phyloP scores from a whole-genome alignment of 2,329 filamentous ascomycete genomes.

The Alternaria novae-zelandiae region DNA sequence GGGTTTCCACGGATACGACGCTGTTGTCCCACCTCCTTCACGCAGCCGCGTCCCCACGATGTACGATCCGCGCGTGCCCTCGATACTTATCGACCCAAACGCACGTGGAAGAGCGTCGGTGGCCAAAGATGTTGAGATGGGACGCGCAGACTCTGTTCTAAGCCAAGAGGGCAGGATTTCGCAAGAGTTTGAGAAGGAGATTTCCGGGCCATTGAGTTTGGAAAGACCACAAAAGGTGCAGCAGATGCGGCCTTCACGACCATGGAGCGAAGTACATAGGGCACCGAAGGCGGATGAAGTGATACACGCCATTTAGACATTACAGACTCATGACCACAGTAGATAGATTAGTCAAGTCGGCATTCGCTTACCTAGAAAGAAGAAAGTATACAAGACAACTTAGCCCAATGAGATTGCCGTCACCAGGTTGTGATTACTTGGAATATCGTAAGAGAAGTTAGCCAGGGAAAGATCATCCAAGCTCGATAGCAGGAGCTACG shows the following conservation, averaged over 20 bases:
- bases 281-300: constrained; percentile 4
- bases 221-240: constrained; percentile 22
- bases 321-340: too few relatives aligned
- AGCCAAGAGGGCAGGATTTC: constrained; percentile 15
- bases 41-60: constrained; percentile 30
- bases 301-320: constrained; percentile 14
- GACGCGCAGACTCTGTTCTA: constrained; percentile 21
- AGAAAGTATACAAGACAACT: not conserved
- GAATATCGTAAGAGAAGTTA: too few relatives aligned
- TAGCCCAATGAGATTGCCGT: too few relatives aligned
- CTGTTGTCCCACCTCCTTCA: constrained; percentile 17
- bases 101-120: constrained; percentile 22
- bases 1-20: constrained; percentile 27
- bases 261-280: constrained; percentile 36
- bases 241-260: constrained; percentile 30
- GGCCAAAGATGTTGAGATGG: constrained; percentile 13
- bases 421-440: too few relatives aligned
- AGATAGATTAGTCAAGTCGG: not conserved
- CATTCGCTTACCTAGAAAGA: not conserved
- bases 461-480: not conserved
- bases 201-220: constrained; percentile 25
- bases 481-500: not conserved
- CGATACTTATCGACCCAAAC: constrained; percentile 16
- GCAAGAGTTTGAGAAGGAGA: constrained; percentile 12
- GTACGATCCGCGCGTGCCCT: constrained; percentile 29